Evolutionary conservation across 345 rosid species (phyloP), one percentile per base, ranked within the genome.

Genomic region (Salix brachista): DNA sequence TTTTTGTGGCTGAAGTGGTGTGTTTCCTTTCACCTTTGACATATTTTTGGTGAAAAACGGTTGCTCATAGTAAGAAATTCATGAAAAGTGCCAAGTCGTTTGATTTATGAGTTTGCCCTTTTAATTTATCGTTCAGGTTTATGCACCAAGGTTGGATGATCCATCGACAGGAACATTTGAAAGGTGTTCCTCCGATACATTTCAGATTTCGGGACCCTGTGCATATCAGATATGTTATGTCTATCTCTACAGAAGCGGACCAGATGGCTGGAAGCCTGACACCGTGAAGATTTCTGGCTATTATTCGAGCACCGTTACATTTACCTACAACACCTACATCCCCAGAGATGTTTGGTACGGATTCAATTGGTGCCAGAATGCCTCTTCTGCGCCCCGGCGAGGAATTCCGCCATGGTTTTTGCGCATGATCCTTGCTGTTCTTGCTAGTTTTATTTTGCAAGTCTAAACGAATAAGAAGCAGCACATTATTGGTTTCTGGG

Each of bases 361-460:
- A 5, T 42, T 71, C 73, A 80, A 80, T 67, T 18, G 18, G 26
- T 80, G 83, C 34, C 44, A 41, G 37, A 78, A 80, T 36, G 84
- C 89, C 25, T 86, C 91, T 17, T 87, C 85, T 84, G 76, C 88
- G 0, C 79, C 18, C 32, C 37, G n/a, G 3, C 56, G 8, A 37
- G 41, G 21, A 37, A 65, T 48, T 9, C 58, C 11, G 4, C 50
- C 68, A 65, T 79, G 82, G 79, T 77, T 76, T 58, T 4, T 74
- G 26, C 60, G 14, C 65, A 70, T 65, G 36, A n/a, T 77, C 73
- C 52, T 85, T 39, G 84, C 78, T 32, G 41, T 85, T 68, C 77
- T 87, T 69, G 68, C 85, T 5, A 36, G 74, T 50, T 82, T 83
- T 46, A 39, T 90, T 17, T 0, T 89, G 52, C 81, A 66, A 80